Conservation (phyloP, 768 basidiomycete genomes). For the Galerina sulciceps region DNA sequence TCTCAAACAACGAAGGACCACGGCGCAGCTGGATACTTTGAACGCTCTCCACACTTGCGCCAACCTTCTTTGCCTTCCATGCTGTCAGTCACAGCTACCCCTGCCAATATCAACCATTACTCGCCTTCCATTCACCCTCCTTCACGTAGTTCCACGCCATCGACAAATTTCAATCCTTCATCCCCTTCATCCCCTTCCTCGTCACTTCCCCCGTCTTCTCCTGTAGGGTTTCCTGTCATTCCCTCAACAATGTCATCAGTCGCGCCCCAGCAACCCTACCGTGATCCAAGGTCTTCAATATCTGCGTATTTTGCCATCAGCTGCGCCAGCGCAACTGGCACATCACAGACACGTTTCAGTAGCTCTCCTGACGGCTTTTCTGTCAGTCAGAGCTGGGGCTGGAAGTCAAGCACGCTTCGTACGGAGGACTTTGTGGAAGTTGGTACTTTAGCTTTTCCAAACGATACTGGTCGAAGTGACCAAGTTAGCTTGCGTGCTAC, state of each 20-base stretch:
- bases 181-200: constrained; percentile 26
- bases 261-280: constrained; percentile 69
- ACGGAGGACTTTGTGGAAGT: constrained; percentile 56
- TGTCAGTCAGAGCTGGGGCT: constrained; percentile 91
- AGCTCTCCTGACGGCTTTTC: constrained; percentile 87
- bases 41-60: constrained; percentile 20
- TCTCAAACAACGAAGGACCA: constrained; percentile 5
- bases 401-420: constrained; percentile 68
- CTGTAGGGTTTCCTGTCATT: constrained; percentile 16
- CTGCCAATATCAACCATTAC: constrained; percentile 39
- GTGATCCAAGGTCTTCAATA: constrained; percentile 73
- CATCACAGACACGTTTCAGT: constrained; percentile 81
- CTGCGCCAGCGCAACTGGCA: constrained; percentile 81
- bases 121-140: constrained; percentile 51
- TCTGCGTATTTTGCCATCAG: constrained; percentile 85
- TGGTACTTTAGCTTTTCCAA: constrained; percentile 25
- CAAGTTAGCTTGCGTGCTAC: constrained; percentile 78
- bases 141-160: constrained; percentile 47
- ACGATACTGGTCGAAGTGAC: constrained; percentile 29
- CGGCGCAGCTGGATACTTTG: constrained; percentile 3
- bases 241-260: constrained; percentile 16
- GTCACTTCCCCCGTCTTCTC: constrained; percentile 26
- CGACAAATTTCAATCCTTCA: constrained; percentile 12
- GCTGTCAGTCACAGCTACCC: constrained; percentile 16
- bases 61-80: constrained; percentile 38